phyloP scores from a whole-genome alignment of 2,329 filamentous ascomycete genomes.

The Apiospora malaysiana region DNA sequence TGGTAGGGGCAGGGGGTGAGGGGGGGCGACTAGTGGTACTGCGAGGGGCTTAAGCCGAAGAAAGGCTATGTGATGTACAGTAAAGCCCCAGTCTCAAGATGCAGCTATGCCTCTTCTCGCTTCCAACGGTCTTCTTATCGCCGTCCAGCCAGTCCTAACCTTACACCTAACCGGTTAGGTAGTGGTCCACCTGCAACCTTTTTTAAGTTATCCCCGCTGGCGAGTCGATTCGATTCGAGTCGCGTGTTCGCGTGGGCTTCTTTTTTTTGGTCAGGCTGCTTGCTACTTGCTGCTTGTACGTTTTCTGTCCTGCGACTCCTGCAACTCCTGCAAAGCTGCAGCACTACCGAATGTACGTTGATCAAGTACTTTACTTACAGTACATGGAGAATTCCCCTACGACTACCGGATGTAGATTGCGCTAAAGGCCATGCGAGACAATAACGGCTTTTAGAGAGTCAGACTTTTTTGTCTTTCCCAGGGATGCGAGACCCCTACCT shows the following conservation, averaged over 20 bases:
- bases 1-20: conserved; percentile 10
- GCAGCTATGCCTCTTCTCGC: neutral
- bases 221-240: conserved; percentile 1
- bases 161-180: too few relatives aligned
- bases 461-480: conserved; percentile 6
- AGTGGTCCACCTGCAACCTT: too few relatives aligned
- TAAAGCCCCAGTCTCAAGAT: conserved; percentile 16
- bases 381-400: neutral
- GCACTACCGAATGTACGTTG: too few relatives aligned
- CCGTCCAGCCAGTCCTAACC: too few relatives aligned
- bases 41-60: neutral
- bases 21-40: neutral
- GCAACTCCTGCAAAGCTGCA: neutral
- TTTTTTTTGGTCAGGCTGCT: neutral
- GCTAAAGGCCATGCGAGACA: conserved; percentile 3
- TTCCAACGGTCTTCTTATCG: conserved; percentile 2
- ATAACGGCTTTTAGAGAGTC: conserved; percentile 5
- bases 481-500: neutral
- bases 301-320: neutral
- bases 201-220: conserved; percentile 8
- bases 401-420: neutral
- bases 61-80: too few relatives aligned
- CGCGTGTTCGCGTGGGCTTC: neutral
- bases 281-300: too few relatives aligned
- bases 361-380: too few relatives aligned